Conservation (phyloP, 768 basidiomycete genomes). For the Multifurca ochricompacta region DNA sequence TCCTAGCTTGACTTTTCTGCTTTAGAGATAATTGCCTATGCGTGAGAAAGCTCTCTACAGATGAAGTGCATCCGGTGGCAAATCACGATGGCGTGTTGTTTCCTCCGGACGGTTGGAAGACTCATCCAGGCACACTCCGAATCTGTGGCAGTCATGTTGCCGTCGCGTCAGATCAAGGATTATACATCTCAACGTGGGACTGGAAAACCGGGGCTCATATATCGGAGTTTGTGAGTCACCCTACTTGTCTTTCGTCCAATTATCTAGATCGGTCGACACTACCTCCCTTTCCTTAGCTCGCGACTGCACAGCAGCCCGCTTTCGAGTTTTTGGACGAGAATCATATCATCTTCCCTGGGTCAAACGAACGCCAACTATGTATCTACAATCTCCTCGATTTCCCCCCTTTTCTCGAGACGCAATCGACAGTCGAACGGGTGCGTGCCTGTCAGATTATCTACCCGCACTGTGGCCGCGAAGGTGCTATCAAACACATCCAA, state of each 20-base stretch:
- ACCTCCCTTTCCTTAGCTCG: background rate
- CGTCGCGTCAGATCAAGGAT: background rate
- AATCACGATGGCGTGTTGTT: background rate
- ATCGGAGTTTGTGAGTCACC: background rate
- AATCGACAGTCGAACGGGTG: background rate
- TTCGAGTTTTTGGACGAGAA: background rate
- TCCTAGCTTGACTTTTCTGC: background rate
- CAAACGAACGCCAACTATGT: background rate
- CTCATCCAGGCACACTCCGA: background rate
- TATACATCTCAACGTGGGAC: background rate
- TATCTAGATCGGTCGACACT: background rate
- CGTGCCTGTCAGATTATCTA: background rate
- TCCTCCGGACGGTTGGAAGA: background rate
- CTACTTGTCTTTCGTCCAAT: background rate
- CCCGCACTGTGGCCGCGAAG: background rate
- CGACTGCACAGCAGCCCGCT: background rate
- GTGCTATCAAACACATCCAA: background rate
- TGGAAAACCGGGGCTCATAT: background rate
- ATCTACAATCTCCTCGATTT: background rate
- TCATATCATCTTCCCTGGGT: background rate
- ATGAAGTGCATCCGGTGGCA: background rate
- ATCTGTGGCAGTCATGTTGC: background rate
- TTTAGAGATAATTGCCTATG: background rate
- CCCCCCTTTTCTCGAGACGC: background rate
- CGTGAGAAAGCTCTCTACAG: background rate